Base-by-base conservation (phyloP, 1,139 yeast species). In the Magnusiomyces fungicola region DNA sequence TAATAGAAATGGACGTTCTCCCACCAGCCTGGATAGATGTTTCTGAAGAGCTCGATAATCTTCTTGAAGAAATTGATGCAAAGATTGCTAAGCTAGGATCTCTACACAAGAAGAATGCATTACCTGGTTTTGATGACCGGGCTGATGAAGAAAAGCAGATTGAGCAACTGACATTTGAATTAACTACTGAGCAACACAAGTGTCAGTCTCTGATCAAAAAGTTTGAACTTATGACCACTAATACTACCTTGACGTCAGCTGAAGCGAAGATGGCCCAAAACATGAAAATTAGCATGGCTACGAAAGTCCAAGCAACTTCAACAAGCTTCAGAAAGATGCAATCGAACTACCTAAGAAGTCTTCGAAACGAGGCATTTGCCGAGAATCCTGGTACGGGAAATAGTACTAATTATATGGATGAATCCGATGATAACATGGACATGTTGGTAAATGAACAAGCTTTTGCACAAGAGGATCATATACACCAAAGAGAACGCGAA, bases 71-170 rank as follows among this genome's bases (percentile, higher is more conserved):
- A 21, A 74, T 84, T 49, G 74, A 75, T 51, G 56, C 60, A 39
- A 69, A 80, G 59, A 75, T 82, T 55, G 71, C 73, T 53, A 77
- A 75, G 52, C 72, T 92, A 58, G 82, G 80, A 50, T 74, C 76
- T 33, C 66, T 88, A 45, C 94, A 94, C 64, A 83, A 85, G 63
- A 84, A 83, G 66, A 84, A 90, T 57, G 74, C 92, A 27, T 75
- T 92, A 45, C 96, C 96, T 1, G 92, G 92, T 38, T 86, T 89
- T 61, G 81, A 78, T 56, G 97, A 90, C 63, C 76, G 86, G 55
- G 75, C 80, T 2, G 73, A 74, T 22, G 81, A 80, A 56, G 84
- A 83, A 57, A 87, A 83, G 55, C 78, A 75, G 53, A 88, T 94
- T 55, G 97, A 90, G 62, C 78, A 78, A 50, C 66, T 87, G 57